Evolutionary conservation across 179 eudicot species (phyloP).

Genomic region (Drosera spatulata): DNA sequence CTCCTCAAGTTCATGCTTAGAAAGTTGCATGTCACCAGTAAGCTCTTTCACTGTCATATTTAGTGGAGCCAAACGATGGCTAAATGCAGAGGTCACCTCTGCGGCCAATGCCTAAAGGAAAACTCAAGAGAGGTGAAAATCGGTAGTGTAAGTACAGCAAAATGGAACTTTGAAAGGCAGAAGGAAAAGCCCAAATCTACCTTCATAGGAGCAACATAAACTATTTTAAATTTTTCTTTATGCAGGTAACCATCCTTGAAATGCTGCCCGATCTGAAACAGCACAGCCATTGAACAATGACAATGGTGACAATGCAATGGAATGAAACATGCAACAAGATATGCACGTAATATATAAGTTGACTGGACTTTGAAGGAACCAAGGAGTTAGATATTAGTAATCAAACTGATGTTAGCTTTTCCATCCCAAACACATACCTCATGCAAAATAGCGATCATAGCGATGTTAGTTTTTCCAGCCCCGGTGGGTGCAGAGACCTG

Average conservation of each 20-base stretch:
- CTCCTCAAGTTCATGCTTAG: slow-evolving; percentile 83
- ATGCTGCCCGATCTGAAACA: slow-evolving; percentile 76
- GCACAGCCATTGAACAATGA: background rate
- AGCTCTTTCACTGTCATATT: slow-evolving; percentile 90
- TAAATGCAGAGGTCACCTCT: slow-evolving; percentile 90
- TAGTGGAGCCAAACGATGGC: slow-evolving; percentile 79
- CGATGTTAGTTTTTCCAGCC: slow-evolving; percentile 97
- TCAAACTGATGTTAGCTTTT: background rate
- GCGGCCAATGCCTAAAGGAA: slow-evolving; percentile 83
- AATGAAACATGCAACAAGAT: too few species aligned
- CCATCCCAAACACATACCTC: slow-evolving; percentile 43
- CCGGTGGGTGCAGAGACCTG: slow-evolving; percentile 99
- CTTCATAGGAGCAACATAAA: slow-evolving; percentile 99
- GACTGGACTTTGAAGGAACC: too few species aligned
- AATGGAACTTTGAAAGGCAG: background rate
- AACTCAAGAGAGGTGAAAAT: slow-evolving; percentile 13
- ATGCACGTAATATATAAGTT: too few species aligned
- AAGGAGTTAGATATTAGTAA: too few species aligned
- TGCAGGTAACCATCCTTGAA: slow-evolving; percentile 94
- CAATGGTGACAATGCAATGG: too few species aligned
- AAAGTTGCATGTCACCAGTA: slow-evolving; percentile 98
- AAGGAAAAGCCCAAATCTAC: slow-evolving; percentile 19
- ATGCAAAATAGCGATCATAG: slow-evolving; percentile 88
- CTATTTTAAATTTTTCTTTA: slow-evolving; percentile 94
- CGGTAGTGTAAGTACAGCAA: slow-evolving; percentile 1